A percentile compares a stretch with the other conserved stretches of the same genome.
Conservation (phyloP, 306 rosid species). For the Prunus kanzakura region DNA sequence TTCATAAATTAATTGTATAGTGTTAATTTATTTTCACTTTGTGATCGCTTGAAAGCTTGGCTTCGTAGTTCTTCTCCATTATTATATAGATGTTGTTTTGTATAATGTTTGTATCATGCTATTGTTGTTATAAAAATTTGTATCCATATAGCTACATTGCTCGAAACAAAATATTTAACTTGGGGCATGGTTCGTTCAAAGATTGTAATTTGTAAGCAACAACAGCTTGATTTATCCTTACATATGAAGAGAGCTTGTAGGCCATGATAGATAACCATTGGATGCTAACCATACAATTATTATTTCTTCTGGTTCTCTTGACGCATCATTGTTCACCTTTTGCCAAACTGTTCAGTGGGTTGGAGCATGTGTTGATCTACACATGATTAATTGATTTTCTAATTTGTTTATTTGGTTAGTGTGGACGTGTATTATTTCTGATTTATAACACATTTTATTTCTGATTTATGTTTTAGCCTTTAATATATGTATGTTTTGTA, state of each 20-base stretch:
- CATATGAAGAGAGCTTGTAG: background rate
- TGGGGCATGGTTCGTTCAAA: background rate
- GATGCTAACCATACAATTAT: background rate
- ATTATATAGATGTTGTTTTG: background rate
- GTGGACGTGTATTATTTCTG: background rate
- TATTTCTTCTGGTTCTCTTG: background rate
- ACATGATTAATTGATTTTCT: background rate
- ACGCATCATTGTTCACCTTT: background rate
- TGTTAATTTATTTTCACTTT: background rate
- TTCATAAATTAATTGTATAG: background rate
- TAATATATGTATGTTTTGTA: background rate
- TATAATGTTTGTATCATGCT: background rate
- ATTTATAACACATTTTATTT: background rate
- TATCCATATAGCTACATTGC: background rate
- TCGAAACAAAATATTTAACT: background rate
- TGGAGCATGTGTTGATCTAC: background rate
- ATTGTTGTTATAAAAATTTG: background rate
- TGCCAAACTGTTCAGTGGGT: background rate
- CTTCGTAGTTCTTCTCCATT: background rate
- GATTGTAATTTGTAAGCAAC: background rate
- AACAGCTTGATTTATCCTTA: background rate
- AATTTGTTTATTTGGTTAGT: background rate
- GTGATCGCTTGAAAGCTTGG: background rate
- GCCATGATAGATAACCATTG: background rate
- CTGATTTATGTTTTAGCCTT: background rate